Base-by-base conservation (phyloP, 768 basidiomycete species). In the Nidularia pulvinata region DNA sequence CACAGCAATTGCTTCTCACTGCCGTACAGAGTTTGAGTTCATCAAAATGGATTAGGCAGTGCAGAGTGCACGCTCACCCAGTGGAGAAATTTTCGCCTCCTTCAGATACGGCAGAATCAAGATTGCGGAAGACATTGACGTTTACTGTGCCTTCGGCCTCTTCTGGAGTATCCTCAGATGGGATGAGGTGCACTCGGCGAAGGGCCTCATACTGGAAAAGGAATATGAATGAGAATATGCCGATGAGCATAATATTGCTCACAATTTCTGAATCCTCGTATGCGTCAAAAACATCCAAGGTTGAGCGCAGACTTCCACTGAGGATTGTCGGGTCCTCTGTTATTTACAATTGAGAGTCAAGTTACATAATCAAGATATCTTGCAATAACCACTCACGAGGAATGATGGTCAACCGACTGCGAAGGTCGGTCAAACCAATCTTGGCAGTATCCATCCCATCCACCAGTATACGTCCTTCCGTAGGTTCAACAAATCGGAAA, bases 401-500 rank as follows among this genome's bases (percentile, higher is more conserved):
- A 49, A 90, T 90, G 60, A 91, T 91, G 11, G 90, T 93, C 51
- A 93, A 72, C 42, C 78, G 81, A 52, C 82, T 83, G 30, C 93
- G 80, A 11, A 95, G 74, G 63, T 93, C 89, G 0, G 86, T 85
- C 37, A 93, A 70, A 14, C 91, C 91, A 48, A 93, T 82, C 53
- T 74, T 77, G 19, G 88, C 73, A 56, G 91, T 91, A 59, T 93
- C 88, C n/a, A 89, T 47, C 19, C 75, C 87, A 61, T 93, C 91
- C 30, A 93, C 74, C 3, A 81, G 49, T 51, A 93, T 91, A 10
- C 74, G 73, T 5, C 91, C 91, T 58, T 83, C 75, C 1, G 83
- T 82, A 0, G 91, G 86, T 59, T 93, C 91, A 10, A 93, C 89
- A 63, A 93, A 91, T 86, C 49, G 82, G 83, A 95, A 93, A 72